Percentiles rank a stretch among this genome's conserved stretches.
Conservation (phyloP, 2,329 filamentous ascomycete genomes). For the Pseudocercospora macadamiae region DNA sequence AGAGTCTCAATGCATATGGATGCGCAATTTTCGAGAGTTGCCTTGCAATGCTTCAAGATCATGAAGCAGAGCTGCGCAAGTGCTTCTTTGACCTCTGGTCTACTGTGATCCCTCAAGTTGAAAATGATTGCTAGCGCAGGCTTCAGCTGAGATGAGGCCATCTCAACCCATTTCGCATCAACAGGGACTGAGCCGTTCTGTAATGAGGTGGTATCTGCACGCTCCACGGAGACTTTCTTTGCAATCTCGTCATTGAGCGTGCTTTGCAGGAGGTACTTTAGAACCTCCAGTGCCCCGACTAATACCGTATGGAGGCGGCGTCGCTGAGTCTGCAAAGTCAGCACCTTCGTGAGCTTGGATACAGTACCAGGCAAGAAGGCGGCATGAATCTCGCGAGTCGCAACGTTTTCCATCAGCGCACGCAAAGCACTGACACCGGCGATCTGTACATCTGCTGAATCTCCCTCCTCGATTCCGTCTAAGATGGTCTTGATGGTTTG, state of each 20-base stretch:
- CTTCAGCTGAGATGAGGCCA: slow-evolving; percentile 79
- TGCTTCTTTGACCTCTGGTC: slow-evolving; percentile 67
- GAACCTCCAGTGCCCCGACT: slow-evolving; percentile 32
- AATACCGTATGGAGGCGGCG: slow-evolving; percentile 67
- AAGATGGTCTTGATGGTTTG: slow-evolving; percentile 81
- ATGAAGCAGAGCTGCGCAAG: slow-evolving; percentile 72
- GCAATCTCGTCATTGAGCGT: slow-evolving; percentile 20
- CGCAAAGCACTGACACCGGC: slow-evolving; percentile 69
- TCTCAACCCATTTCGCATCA: slow-evolving; percentile 68
- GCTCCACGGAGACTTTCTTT: neutral
- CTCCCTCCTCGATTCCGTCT: slow-evolving; percentile 68
- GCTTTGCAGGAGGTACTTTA: slow-evolving; percentile 28
- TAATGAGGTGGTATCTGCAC: neutral
- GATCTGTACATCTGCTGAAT: slow-evolving; percentile 69
- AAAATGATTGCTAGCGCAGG: slow-evolving; percentile 77
- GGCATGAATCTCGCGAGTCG: slow-evolving; percentile 73
- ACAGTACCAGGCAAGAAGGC: slow-evolving; percentile 87
- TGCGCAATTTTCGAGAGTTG: slow-evolving; percentile 69
- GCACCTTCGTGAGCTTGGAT: slow-evolving; percentile 74
- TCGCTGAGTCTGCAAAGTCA: slow-evolving; percentile 69
- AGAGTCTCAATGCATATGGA: slow-evolving; percentile 79
- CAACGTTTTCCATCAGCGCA: slow-evolving; percentile 65
- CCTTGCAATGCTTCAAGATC: slow-evolving; percentile 77
- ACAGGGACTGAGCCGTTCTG: slow-evolving; percentile 36
- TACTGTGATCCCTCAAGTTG: slow-evolving; percentile 72